Evolutionary conservation across 805 yeast genomes (phyloP), one percentile per base, ranked within the genome.

Genomic region (Tetrapisispora phaffii): DNA sequence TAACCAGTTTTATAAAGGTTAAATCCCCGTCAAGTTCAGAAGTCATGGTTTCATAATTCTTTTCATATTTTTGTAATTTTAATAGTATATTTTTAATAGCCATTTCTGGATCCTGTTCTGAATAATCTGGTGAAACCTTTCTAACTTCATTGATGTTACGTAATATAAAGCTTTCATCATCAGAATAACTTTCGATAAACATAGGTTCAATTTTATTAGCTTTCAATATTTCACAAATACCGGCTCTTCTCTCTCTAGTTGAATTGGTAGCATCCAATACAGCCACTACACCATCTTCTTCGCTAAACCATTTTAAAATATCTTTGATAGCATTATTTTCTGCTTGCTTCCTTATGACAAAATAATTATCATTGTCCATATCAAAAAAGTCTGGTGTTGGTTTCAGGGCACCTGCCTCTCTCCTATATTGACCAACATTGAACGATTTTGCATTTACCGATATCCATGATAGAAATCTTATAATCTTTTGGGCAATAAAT

Each of bases 191-290:
- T 61, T 93, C 98, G 49, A 93, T 75, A 60, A 90, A 93, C 73
- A 93, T 78, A 1, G 97, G 94, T 62, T 86, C 90, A 47, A 93
- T 81, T 36, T 73, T 73, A 57, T 83, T 74, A 49, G 75, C 74
- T 32, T 82, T 68, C 52, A 84, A 77, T 44, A 82, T 69, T 52
- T 74, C 63, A 50, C 80, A 68, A 43, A 90, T 75, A 70, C 75
- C 69, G 22, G 71, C 70, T 53, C 98, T 74, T 56, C 95, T 75
- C 39, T 72, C 77, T 47, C 73, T 69, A 4, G 96, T 88, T 32
- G 88, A 81, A 63, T 90, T 89, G 2, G 96, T 87, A 22, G 96
- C 97, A 65, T 93, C 98, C 47, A 90, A 71, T 7, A 93, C 85
- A 0, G 96, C 97, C 37, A 93, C 97, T 22, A 82, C 83, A 15